Percentiles rank a stretch among this genome's conserved stretches.
Evolutionary conservation across 2,329 filamentous ascomycete species (phyloP).

Genomic region (Phialophora verrucosa): DNA sequence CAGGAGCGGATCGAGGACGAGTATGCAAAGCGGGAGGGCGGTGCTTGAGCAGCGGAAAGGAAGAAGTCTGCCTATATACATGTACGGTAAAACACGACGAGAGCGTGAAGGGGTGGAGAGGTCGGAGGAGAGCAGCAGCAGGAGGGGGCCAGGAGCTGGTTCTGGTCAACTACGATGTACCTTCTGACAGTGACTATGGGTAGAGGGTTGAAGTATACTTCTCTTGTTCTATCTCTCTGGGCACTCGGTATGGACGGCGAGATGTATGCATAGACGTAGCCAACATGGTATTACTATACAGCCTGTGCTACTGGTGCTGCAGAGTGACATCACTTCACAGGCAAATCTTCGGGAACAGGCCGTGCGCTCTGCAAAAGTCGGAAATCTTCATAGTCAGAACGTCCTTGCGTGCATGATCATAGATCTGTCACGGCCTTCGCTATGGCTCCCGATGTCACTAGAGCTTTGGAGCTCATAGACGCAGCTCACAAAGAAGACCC

Average conservation of each 20-base stretch:
- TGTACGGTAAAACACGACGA: not conserved
- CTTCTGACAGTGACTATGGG: not conserved
- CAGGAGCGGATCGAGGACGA: conserved; percentile 56
- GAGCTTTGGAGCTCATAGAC: conserved; percentile 72
- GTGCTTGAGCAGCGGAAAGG: conserved; percentile 19
- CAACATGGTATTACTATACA: not conserved
- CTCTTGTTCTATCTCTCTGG: not conserved
- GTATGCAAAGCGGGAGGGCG: conserved; percentile 51
- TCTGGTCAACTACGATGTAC: not conserved
- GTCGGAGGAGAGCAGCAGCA: not conserved
- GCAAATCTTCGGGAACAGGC: conserved; percentile 5
- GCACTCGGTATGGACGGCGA: not conserved
- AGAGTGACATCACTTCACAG: conserved; percentile 11
- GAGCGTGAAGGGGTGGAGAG: not conserved
- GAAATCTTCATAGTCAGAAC: not conserved
- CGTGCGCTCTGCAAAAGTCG: not conserved
- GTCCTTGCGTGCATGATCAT: not conserved
- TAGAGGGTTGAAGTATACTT: not conserved
- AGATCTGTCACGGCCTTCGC: not conserved
- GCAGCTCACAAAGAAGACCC: conserved; percentile 73
- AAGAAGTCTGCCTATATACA: not conserved
- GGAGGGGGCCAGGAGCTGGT: not conserved
- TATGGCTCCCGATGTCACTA: conserved; percentile 40
- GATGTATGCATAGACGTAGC: not conserved
- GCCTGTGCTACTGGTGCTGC: not conserved